Evolutionary conservation across 768 basidiomycete genomes (phyloP).

Genomic region (Leccinum longicurvipes): DNA sequence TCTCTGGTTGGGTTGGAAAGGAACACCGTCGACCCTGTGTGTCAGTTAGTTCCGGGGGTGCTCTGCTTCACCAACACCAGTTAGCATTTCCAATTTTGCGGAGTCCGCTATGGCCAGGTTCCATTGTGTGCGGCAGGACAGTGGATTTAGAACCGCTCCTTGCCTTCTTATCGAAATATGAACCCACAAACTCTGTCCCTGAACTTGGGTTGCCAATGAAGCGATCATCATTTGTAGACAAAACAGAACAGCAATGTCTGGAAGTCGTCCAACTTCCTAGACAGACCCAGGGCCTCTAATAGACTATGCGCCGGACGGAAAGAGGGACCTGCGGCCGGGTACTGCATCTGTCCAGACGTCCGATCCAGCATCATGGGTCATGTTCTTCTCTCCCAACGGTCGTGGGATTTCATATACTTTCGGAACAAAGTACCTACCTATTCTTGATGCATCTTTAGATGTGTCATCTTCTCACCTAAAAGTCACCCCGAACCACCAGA

Average conservation of each 20-base stretch:
- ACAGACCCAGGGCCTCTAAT: constrained; percentile 5
- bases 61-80: background rate
- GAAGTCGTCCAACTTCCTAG: constrained; percentile 5
- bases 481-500: background rate
- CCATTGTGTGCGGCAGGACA: constrained; percentile 55
- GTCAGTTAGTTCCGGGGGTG: constrained; percentile 24
- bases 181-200: constrained; percentile 3
- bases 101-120: constrained; percentile 50
- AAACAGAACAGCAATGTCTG: constrained; percentile 9
- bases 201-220: background rate
- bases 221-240: background rate
- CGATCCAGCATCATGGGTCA: background rate
- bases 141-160: constrained; percentile 50
- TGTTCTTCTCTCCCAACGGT: constrained; percentile 14
- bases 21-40: constrained; percentile 90
- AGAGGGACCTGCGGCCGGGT: constrained; percentile 14
- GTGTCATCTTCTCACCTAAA: background rate
- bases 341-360: constrained; percentile 14
- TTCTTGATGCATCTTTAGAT: background rate
- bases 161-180: constrained; percentile 27
- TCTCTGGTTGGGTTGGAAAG: constrained; percentile 70
- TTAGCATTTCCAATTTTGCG: background rate
- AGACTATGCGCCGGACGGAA: constrained; percentile 13
- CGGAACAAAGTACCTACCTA: background rate
- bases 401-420: background rate